Base-by-base conservation (phyloP, 177 flowering plant genomes). In the Vitis hybrid region DNA sequence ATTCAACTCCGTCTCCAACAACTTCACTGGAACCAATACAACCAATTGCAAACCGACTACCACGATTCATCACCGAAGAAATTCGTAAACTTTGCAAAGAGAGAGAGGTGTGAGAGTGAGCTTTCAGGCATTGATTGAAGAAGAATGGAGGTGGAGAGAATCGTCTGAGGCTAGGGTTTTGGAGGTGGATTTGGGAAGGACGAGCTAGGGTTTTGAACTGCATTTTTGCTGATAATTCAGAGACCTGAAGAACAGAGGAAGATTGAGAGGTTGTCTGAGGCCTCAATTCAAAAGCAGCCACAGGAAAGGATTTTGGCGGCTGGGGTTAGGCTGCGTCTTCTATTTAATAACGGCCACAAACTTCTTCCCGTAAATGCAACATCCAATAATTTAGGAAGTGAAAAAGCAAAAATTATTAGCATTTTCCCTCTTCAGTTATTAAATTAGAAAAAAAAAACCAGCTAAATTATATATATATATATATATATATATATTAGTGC, bases 21-120 rank as follows among this genome's bases (percentile, higher is more conserved):
- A 73, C 13, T 64, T 70, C 80, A 6, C 57, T 16, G 10, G 76
- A 78, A 55, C 67, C 53, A 61, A 60, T 59, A 64, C 85, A 80
- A 53, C 64, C 13, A 1, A 69, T 56, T 48, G 31, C 48, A 9
- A 72, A 56, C 50, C 70, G 19, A 5, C 1, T 48, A 22, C 63
- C 56, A 13, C 13, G 69, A 51, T 13, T 33, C 29, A 60, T 20
- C 5, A 71, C 45, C 1, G 62, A 26, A 26, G 29, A 70, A 74
- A 10, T 0, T 3, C 13, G 64, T 9, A 15, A 15, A 14, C 5
- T 66, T 39, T 66, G 63, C 29, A 60, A 50, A 5, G 50, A 15
- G 39, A 14, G 22, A 58, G 55, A 55, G 13, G 5, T 12, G 16
- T 11, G 48, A 50, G 58, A 31, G 26, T 31, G 55, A 26, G n/a